Evolutionary conservation across 257 asterid species (phyloP).

Genomic region (Solanum medicagineum): DNA sequence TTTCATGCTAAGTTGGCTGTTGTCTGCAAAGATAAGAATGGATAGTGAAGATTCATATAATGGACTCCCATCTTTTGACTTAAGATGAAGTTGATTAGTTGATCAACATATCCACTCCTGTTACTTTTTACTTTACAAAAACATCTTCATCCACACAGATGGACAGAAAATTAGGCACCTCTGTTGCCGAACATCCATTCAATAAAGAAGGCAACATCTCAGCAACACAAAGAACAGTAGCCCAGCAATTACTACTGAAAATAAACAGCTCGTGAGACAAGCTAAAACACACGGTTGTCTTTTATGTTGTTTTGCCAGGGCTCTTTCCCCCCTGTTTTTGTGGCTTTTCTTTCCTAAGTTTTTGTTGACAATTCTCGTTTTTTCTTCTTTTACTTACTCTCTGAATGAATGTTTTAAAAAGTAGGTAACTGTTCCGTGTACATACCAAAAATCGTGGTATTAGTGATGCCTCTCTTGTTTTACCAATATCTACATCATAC

Average conservation of each 20-base stretch:
- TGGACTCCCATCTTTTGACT: background rate
- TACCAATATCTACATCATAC: background rate
- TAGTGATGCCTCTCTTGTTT: background rate
- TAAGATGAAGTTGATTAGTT: background rate
- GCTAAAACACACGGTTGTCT: background rate
- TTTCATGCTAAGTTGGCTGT: too few relatives aligned
- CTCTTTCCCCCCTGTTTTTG: too few relatives aligned
- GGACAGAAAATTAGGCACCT: background rate
- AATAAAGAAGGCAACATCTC: background rate
- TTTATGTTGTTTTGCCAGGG: too few relatives aligned
- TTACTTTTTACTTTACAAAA: background rate
- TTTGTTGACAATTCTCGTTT: background rate
- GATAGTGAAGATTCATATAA: background rate
- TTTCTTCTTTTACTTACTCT: background rate
- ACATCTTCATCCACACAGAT: background rate
- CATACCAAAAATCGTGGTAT: background rate
- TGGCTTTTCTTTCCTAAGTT: too few relatives aligned
- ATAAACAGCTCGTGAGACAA: background rate
- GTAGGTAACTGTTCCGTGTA: background rate
- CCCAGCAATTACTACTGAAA: background rate
- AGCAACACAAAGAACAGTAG: background rate
- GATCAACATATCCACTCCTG: background rate
- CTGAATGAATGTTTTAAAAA: background rate
- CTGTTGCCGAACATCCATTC: background rate
- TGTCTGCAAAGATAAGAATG: background rate